Base-by-base conservation (phyloP, 768 basidiomycete genomes). In the Russula ochroleuca region DNA sequence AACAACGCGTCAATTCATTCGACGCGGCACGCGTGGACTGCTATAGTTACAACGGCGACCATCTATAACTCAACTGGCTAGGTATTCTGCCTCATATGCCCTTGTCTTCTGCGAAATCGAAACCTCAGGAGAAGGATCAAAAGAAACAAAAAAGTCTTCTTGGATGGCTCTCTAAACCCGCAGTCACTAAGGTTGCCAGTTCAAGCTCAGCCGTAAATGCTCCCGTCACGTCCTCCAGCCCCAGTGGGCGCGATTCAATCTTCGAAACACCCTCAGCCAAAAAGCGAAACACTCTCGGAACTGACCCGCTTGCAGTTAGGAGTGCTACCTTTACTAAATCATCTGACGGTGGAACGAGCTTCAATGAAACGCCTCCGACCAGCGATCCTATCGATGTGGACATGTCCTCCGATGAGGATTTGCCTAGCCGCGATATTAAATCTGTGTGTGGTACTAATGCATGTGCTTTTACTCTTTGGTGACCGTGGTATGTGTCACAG, bases 371-470 rank as follows among this genome's bases (percentile, higher is more conserved):
- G 2, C 90, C 90, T 31, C 89, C 89, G 0, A 88, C 88, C 3
- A 92, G 89, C 67, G 88, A 92, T 61, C 78, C 83, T 33, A 82
- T 91, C 61, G 89, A 92, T 67, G 80, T 92, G 11, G 89, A 91
- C 70, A 85, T 90, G 84, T 66, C 85, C 54, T 79, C 78, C 9
- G 81, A 73, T 2, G 82, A 78, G 14, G 81, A 80, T 47, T 80
- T 80, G 23, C 75, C 56, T 48, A 37, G 37, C 37, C 57, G 35
- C 21, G 56, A 48, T 7, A 28, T 54, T 6, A 60, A 51, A 49
- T 40, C 49, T 56, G 59, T 69, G 21, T 54, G 50, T 68, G 9
- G 17, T 15, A 31, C 17, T 19, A 38, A n/a, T 64, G 25, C 33
- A 49, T 28, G 48, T 51, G 54, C 40, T 6, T 47, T 10, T 17